Base-by-base conservation (phyloP, 139 green algal species). In the Bryopsis sp. region DNA sequence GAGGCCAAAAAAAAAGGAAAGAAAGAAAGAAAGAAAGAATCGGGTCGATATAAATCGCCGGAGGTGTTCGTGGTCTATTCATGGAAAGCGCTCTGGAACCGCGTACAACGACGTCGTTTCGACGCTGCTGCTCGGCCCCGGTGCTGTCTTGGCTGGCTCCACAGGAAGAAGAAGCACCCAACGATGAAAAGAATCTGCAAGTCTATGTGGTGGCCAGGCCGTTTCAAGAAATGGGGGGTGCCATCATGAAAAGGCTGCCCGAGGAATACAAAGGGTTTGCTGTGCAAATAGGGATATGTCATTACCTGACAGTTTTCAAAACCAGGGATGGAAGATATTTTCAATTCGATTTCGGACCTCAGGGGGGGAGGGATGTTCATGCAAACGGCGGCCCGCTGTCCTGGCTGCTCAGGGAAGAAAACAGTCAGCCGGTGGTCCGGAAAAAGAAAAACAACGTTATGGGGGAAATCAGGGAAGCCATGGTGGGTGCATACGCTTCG, bases 331-430 rank as follows among this genome's bases (percentile, higher is more conserved):
- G 83, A 26, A 48, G 59, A 24, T 48, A 85, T 5, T 64, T 83
- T 33, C 81, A 88, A 72, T 89, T 88, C 59, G 83, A 89, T 71
- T 89, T 89, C 81, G 83, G 83, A 5, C 83, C 83, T 0, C 58
- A 46, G 7, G 83, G 83, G 19, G 83, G 83, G n/a, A n/a, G n/a
- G n/a, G n/a, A n/a, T n/a, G n/a, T n/a, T 57, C 76, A 89, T 35
- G 66, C 81, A 33, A 73, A 79, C 70, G 74, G 70, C 31, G 36
- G 6, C 8, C 19, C 65, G 48, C 6, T 38, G 43, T 28, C 32
- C 63, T 19, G 32, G 65, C 22, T 39, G 31, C 3, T 48, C 43
- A 39, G 39, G 43, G 48, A 33, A 47, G 35, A 29, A 39, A 58
- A 36, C 28, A 34, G 29, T 28, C 33, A 33, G 29, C 8, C 70